Base-by-base conservation (phyloP, 495 filamentous ascomycete species). In the Pseudomonodictys pantanalensis region DNA sequence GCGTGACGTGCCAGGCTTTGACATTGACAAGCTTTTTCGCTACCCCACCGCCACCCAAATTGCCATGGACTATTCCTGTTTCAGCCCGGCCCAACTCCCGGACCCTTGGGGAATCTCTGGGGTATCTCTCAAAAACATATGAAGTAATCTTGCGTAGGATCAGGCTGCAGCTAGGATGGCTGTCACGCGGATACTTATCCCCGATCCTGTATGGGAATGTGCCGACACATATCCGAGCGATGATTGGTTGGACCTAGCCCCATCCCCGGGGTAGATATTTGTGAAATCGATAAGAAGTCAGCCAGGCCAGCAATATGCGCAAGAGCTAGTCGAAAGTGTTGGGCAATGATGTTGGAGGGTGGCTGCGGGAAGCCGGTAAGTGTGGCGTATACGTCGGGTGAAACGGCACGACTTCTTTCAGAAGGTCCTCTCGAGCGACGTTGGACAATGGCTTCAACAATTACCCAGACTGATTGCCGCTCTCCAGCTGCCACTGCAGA, bases 401-500 rank as follows among this genome's bases (percentile, higher is more conserved):
- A n/a, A n/a, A n/a, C n/a, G n/a, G n/a, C 32, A 15, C 5, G 12
- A 3, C 15, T 41, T 12, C 38, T 18, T 5, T 18, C 32, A 15
- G 38, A n/a, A 15, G 38, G 12, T 41, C 15, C 12, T 12, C 15
- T 5, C 12, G 12, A 41, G 38, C 38, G 12, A 4, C 3, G 38
- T 12, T 3, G 4, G 3, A 15, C 20, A 3, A 46, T n/a, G 10
- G 3, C 35, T 38, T 50, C 51, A 48, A 12, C 15, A 48, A 32
- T 62, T n/a, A n/a, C n/a, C n/a, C 46, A 22, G 63, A 58, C 8
- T 30, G 17, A 5, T 56, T 29, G 7, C 50, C 48, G 17, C 20
- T 65, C 23, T 59, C 58, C 12, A 22, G 42, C 26, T 58, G n/a
- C 56, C 58, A 60, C 17, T 46, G 50, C 41, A 61, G 48, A n/a